Conservation (phyloP, 345 rosid genomes). For the Pugionium cornutum region DNA sequence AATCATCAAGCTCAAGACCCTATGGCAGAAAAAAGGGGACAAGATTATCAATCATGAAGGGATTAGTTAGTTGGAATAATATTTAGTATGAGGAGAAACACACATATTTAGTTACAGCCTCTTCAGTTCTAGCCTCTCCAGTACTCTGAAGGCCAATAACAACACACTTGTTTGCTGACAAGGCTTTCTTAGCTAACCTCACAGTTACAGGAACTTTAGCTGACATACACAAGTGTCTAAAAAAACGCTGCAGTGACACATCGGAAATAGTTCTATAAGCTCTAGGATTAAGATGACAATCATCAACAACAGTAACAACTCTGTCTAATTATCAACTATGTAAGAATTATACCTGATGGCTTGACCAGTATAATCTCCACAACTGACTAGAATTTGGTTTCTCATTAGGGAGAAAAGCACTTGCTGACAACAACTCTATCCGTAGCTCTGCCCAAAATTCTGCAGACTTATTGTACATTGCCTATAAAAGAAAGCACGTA, state of each 20-base stretch:
- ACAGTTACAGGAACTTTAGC: conserved; percentile 96
- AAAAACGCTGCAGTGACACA: conserved; percentile 76
- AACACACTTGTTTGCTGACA: conserved; percentile 74
- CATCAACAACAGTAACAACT: conserved; percentile 21
- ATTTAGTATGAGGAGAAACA: conserved; percentile 31
- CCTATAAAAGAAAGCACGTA: conserved; percentile 48
- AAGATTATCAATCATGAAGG: conserved; percentile 14
- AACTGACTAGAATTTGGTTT: conserved; percentile 87
- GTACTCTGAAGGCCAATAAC: conserved; percentile 99
- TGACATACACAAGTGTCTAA: conserved; percentile 98
- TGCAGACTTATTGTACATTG: conserved; percentile 88
- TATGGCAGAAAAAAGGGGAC: conserved; percentile 29
- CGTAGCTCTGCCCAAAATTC: conserved; percentile 99
- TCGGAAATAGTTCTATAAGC: conserved; percentile 17
- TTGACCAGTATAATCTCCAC: conserved; percentile 98
- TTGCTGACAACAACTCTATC: conserved; percentile 78
- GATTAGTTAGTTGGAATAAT: conserved; percentile 13
- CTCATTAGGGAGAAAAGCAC: conserved; percentile 75
- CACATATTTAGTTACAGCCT: conserved; percentile 98
- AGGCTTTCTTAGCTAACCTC: conserved; percentile 80
- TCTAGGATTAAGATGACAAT: conserved; percentile 24
- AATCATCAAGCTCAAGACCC: conserved; percentile 99
- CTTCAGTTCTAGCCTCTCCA: conserved; percentile 99
- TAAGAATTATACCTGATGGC: conserved; percentile 79
- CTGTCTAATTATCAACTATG: conserved; percentile 3